Percentiles rank a stretch among this genome's conserved stretches.
Conservation (phyloP, 1,284 basidiomycete genomes). For the Rugosomyces carneus region DNA sequence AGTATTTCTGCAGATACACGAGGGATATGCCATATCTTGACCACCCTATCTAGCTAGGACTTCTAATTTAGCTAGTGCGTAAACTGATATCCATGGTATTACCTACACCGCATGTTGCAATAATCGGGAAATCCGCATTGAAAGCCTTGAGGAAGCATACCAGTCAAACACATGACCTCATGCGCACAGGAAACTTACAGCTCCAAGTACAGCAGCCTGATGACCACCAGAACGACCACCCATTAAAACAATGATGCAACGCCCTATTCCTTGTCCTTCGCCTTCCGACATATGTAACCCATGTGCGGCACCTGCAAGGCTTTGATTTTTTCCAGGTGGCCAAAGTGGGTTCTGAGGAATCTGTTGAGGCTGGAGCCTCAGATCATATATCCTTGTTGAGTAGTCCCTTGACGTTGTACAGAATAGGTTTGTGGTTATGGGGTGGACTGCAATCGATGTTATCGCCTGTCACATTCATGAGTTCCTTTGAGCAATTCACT, state of each 20-base stretch:
- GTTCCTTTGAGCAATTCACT: background rate
- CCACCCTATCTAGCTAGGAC: constrained; percentile 56
- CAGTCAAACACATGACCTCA: background rate
- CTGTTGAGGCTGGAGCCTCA: constrained; percentile 33
- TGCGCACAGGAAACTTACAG: constrained; percentile 36
- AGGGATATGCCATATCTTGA: constrained; percentile 64
- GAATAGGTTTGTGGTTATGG: constrained; percentile 47
- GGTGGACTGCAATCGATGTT: constrained; percentile 60
- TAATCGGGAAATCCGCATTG: constrained; percentile 52
- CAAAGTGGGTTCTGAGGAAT: constrained; percentile 48
- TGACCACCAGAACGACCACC: constrained; percentile 71
- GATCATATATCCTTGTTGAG: constrained; percentile 58
- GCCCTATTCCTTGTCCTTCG: constrained; percentile 56
- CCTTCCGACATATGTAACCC: constrained; percentile 53
- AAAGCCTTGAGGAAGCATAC: constrained; percentile 44
- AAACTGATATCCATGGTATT: no score
- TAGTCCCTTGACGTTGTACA: constrained; percentile 67
- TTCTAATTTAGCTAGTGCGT: no score
- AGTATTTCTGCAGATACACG: constrained; percentile 31
- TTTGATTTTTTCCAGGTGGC: constrained; percentile 44
- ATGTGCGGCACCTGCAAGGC: constrained; percentile 61
- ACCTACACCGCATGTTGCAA: constrained; percentile 71
- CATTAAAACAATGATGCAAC: constrained; percentile 56
- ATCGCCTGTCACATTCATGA: constrained; percentile 44
- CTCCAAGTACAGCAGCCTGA: constrained; percentile 54